These are phyloP conservation scores for Henckelia pumila DNA, from an alignment of 257 asterid species.

Conservation along the genomic window DNA sequence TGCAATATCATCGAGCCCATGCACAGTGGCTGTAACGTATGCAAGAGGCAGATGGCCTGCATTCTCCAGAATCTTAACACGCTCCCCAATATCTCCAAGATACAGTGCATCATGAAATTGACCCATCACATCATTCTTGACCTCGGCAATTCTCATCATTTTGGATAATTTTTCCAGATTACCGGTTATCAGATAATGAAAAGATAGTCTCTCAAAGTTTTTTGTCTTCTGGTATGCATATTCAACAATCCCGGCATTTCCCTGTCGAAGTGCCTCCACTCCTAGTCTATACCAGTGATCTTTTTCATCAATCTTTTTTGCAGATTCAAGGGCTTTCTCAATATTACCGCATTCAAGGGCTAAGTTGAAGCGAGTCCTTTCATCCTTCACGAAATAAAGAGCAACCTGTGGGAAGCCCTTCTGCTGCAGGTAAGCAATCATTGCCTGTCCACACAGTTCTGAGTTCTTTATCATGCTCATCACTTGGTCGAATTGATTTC, in stretches of 20 bases:
- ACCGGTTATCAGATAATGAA: conserved; percentile 82
- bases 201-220: conserved; percentile 87
- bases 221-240: conserved; percentile 90
- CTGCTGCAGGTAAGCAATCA: conserved; percentile 98
- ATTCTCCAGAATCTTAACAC: conserved; percentile 74
- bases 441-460: conserved; percentile 96
- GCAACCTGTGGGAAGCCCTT: conserved; percentile 99
- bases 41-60: conserved; percentile 77
- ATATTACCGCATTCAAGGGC: conserved; percentile 96
- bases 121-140: conserved; percentile 87
- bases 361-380: conserved; percentile 78
- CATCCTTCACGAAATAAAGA: conserved; percentile 94
- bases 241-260: conserved; percentile 94
- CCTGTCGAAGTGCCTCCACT: conserved; percentile 98
- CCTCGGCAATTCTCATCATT: conserved; percentile 96
- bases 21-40: conserved; percentile 35
- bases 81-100: conserved; percentile 83
- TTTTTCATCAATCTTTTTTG: conserved; percentile 84
- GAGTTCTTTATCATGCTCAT: conserved; percentile 94
- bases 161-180: conserved; percentile 75
- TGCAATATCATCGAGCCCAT: conserved; percentile 51
- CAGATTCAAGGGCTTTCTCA: conserved; percentile 89
- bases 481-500: conserved; percentile 88
- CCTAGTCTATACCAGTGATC: conserved; percentile 95
- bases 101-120: conserved; percentile 90